Percentiles rank a stretch among this genome's conserved stretches.
Evolutionary conservation across 345 rosid genomes (phyloP).

Genomic region (Geranium brycei): DNA sequence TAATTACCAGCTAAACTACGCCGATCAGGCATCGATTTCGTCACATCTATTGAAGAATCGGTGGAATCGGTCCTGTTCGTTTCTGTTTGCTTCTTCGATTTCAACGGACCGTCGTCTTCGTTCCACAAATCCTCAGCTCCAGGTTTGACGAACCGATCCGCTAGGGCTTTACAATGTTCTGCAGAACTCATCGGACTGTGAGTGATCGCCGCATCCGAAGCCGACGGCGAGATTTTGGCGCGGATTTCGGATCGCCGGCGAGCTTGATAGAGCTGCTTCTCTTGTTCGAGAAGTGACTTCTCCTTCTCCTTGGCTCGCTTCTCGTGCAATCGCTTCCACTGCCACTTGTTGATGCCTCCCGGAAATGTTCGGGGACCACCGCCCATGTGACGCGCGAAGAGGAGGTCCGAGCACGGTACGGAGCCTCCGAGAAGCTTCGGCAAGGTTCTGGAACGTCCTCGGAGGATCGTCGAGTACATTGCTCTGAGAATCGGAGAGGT

Average conservation of each 20-base stretch:
- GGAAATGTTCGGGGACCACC: conserved; percentile 97
- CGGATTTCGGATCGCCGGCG: conserved; percentile 65
- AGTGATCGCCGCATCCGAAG: conserved; percentile 1
- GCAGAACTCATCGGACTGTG: conserved; percentile 47
- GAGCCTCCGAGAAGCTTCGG: conserved; percentile 10
- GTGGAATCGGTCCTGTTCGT: conserved; percentile 13
- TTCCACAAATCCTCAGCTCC: conserved; percentile 96
- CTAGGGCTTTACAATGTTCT: conserved; percentile 57
- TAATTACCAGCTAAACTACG: conserved; percentile 3
- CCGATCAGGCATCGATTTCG: conserved; percentile 23
- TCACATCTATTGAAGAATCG: conserved; percentile 40
- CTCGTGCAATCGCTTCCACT: conserved; percentile 98
- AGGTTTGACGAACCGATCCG: conserved; percentile 77
- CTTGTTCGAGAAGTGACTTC: conserved; percentile 69
- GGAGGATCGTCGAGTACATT: conserved; percentile 14
- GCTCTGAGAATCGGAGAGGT: background rate
- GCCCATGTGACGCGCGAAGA: conserved; percentile 59
- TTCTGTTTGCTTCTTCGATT: conserved; percentile 15
- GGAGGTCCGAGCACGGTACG: conserved; percentile 12
- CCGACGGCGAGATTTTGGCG: conserved; percentile 25
- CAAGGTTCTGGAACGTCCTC: conserved; percentile 15
- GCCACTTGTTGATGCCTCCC: conserved; percentile 93
- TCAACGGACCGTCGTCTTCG: conserved; percentile 62
- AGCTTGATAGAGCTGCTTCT: conserved; percentile 79
- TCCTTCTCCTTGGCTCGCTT: conserved; percentile 85